Evolutionary conservation across 768 basidiomycete genomes (phyloP).

Genomic region (Trametes coccinea): DNA sequence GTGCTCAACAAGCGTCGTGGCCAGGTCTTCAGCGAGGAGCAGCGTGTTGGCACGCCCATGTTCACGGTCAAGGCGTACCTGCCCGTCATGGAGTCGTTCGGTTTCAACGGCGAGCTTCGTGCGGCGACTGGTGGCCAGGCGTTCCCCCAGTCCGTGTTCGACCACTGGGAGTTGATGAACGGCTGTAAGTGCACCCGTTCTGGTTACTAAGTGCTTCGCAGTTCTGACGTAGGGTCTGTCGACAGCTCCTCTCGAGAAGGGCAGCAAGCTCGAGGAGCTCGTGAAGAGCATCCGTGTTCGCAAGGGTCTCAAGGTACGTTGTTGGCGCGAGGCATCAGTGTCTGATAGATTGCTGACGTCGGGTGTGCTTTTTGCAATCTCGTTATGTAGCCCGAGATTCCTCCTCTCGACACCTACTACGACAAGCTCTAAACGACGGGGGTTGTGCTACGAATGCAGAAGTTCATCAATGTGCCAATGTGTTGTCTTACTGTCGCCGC

Average conservation of each 20-base stretch:
- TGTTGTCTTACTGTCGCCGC: constrained; percentile 21
- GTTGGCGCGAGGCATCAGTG: background rate
- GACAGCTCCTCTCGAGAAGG: constrained; percentile 81
- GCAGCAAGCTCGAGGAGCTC: constrained; percentile 86
- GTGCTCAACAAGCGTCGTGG: constrained; percentile 96
- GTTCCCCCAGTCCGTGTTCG: constrained; percentile 95
- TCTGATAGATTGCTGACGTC: background rate
- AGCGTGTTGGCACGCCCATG: constrained; percentile 96
- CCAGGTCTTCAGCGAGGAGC: constrained; percentile 97
- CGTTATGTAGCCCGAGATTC: constrained; percentile 73
- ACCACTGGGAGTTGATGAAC: constrained; percentile 87
- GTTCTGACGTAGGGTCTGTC: constrained; percentile 7
- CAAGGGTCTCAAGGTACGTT: constrained; percentile 89
- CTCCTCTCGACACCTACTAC: constrained; percentile 86
- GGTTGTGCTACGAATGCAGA: constrained; percentile 26
- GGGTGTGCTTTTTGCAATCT: constrained; percentile 2
- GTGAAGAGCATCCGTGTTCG: constrained; percentile 80
- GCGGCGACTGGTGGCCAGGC: constrained; percentile 94
- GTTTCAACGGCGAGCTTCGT: constrained; percentile 96
- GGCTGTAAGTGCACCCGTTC: constrained; percentile 57
- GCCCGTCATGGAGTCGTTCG: constrained; percentile 90
- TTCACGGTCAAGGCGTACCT: constrained; percentile 98
- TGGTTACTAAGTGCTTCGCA: constrained; percentile 13
- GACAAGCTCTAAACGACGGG: constrained; percentile 59
- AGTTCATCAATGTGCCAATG: constrained; percentile 24